Evolutionary conservation across 1,284 basidiomycete species (phyloP), one percentile per base, ranked within the genome.

Genomic region (Flammula alnicola): DNA sequence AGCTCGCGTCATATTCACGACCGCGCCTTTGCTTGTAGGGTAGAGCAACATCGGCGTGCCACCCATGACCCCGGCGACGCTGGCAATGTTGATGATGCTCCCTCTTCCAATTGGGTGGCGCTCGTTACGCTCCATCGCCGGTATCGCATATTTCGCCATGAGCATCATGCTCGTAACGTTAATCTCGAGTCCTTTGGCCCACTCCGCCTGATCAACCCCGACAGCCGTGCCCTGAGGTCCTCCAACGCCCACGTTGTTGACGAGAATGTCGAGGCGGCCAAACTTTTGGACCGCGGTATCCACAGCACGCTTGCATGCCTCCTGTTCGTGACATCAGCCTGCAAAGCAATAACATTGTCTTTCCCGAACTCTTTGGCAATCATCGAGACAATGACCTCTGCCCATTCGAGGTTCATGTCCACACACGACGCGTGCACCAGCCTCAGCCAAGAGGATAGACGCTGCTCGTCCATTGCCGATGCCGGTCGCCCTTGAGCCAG

Each of bases 181-280:
- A 4, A 70, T 59, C 44, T 69, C 68, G 29, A 69, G 38, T 1
- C 62, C 69, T 36, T 52, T 62, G 11, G 64, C 63, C 70, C 70
- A 72, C 27, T 62, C 52, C 27, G 30, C 49, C 2, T 54, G 58
- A 47, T 71, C 66, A n/a, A 72, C 69, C 23, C 67, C 63, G 3
- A 69, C 63, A 6, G 67, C 69, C 1, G 67, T 67, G 2, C 69
- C 69, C 16, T 38, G 47, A 2, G 68, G 67, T 1, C 71, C 71
- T n/a, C 59, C 63, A n/a, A 74, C 60, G 5, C 72, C 71, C 5
- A 74, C 72, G 38, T 69, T 72, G 45, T 73, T 74, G 12, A 73
- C 62, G 29, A 74, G 59, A 31, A 74, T 71, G 52, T 74, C 69
- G 20, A 74, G 56, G 22, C 65, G 61, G 16, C 69, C 69, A 36